These are phyloP conservation scores for Pleoardoris graminearum DNA, from an alignment of 2,329 filamentous ascomycete species.

Conservation along the genomic window DNA sequence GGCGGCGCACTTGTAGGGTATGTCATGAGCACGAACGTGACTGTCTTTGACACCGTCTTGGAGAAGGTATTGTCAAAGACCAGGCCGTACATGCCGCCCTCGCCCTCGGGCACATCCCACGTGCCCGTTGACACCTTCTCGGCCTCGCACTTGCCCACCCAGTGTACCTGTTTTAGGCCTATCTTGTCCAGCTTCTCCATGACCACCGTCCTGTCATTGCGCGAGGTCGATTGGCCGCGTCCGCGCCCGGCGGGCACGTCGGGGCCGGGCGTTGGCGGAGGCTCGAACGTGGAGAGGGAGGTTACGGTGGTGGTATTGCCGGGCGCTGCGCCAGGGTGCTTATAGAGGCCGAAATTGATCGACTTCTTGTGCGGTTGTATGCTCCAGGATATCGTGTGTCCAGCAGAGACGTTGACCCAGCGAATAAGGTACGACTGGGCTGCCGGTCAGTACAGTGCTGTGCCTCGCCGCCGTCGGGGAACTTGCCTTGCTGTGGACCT, in stretches of 20 bases:
- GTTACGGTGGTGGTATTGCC: constrained; percentile 48
- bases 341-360: constrained; percentile 97
- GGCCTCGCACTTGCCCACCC: constrained; percentile 94
- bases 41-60: constrained; percentile 86
- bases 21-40: constrained; percentile 90
- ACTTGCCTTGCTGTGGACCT: constrained; percentile 93
- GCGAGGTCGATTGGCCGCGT: constrained; percentile 55
- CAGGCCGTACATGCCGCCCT: constrained; percentile 91
- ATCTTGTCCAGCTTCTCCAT: constrained; percentile 65
- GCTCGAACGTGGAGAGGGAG: constrained; percentile 36
- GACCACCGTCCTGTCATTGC: constrained; percentile 72
- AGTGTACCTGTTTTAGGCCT: constrained; percentile 67
- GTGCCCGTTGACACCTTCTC: constrained; percentile 93
- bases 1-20: constrained; percentile 84
- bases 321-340: constrained; percentile 79
- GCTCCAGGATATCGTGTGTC: constrained; percentile 95
- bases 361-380: constrained; percentile 98
- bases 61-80: constrained; percentile 99
- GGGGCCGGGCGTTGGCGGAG: constrained; percentile 45
- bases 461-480: not conserved
- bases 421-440: constrained; percentile 92
- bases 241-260: constrained; percentile 65
- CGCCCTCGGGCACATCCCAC: constrained; percentile 72
- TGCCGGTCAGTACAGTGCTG: constrained; percentile 19
- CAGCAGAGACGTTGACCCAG: constrained; percentile 90